Percentiles rank a stretch among this genome's conserved stretches.
phyloP scores from a whole-genome alignment of 2,329 filamentous ascomycete species.

The Lecanicillium sp. region DNA sequence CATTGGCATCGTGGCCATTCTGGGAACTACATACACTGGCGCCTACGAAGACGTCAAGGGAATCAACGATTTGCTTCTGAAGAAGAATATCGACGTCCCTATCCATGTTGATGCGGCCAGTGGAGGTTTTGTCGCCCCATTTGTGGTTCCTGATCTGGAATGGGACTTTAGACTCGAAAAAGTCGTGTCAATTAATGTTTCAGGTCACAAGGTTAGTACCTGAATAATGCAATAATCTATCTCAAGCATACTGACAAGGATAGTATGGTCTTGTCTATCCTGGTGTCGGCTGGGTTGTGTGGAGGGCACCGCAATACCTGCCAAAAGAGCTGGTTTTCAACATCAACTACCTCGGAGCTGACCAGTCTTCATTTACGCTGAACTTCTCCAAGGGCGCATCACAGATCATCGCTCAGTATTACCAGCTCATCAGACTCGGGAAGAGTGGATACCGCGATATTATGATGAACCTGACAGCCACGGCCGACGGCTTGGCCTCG shows the following conservation, averaged over 20 bases:
- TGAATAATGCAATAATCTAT: too few species aligned
- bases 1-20: slow-evolving; percentile 87
- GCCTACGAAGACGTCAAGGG: slow-evolving; percentile 92
- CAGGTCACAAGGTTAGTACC: slow-evolving; percentile 96
- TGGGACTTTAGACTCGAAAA: slow-evolving; percentile 92
- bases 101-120: slow-evolving; percentile 94
- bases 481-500: slow-evolving; percentile 75
- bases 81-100: slow-evolving; percentile 69
- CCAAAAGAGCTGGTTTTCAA: slow-evolving; percentile 96
- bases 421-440: slow-evolving; percentile 90
- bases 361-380: slow-evolving; percentile 91
- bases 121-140: slow-evolving; percentile 89
- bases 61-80: slow-evolving; percentile 78
- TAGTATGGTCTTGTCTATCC: slow-evolving; percentile 70
- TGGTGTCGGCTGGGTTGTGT: slow-evolving; percentile 90
- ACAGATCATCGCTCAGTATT: slow-evolving; percentile 94
- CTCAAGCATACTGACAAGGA: too few species aligned
- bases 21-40: slow-evolving; percentile 91
- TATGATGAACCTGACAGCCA: slow-evolving; percentile 88
- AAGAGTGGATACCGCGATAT: slow-evolving; percentile 88
- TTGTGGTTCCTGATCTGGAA: slow-evolving; percentile 72
- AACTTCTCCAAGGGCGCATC: slow-evolving; percentile 96
- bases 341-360: slow-evolving; percentile 96
- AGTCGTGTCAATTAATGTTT: slow-evolving; percentile 90
- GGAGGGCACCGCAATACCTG: slow-evolving; percentile 75